Conservation (phyloP, 1,139 yeast genomes). For the Dujonia santamariae region DNA sequence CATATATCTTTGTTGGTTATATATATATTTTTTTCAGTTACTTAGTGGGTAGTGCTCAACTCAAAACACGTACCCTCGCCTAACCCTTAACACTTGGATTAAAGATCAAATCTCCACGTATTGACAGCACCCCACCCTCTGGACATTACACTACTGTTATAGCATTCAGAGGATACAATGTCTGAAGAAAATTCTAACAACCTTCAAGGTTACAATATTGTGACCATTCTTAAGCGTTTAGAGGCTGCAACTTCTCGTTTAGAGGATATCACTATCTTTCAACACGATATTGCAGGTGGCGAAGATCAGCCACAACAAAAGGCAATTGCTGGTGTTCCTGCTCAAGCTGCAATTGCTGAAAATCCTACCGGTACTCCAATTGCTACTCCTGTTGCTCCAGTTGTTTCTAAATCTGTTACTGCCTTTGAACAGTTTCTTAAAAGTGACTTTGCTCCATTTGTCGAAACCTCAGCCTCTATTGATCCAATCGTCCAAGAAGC, state of each 20-base stretch:
- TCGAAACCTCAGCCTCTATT: slow-evolving; percentile 51
- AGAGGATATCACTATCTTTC: slow-evolving; percentile 83
- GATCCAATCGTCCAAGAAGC: slow-evolving; percentile 65
- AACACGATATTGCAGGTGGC: slow-evolving; percentile 43
- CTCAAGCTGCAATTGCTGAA: background rate
- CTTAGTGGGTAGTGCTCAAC: too few relatives aligned
- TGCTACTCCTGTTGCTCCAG: slow-evolving; percentile 11
- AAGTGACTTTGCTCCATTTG: slow-evolving; percentile 60
- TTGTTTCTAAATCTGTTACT: slow-evolving; percentile 31
- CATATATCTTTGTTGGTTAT: too few relatives aligned
- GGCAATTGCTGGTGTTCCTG: background rate
- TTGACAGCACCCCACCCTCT: too few relatives aligned
- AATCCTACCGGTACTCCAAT: slow-evolving; percentile 1
- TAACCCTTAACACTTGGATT: too few relatives aligned
- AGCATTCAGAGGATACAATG: slow-evolving; percentile 17
- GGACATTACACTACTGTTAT: too few relatives aligned
- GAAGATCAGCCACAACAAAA: too few relatives aligned
- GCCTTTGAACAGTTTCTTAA: slow-evolving; percentile 56
- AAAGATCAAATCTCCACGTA: too few relatives aligned
- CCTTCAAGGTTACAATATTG: slow-evolving; percentile 77
- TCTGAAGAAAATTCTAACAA: slow-evolving; percentile 52
- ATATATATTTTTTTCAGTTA: too few relatives aligned
- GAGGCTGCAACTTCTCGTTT: slow-evolving; percentile 93
- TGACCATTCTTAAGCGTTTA: slow-evolving; percentile 75
- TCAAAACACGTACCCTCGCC: too few relatives aligned